Percentiles rank a stretch among this genome's conserved stretches.
phyloP scores from a whole-genome alignment of 108 stramenopile species.

The Nitzschia sp. region DNA sequence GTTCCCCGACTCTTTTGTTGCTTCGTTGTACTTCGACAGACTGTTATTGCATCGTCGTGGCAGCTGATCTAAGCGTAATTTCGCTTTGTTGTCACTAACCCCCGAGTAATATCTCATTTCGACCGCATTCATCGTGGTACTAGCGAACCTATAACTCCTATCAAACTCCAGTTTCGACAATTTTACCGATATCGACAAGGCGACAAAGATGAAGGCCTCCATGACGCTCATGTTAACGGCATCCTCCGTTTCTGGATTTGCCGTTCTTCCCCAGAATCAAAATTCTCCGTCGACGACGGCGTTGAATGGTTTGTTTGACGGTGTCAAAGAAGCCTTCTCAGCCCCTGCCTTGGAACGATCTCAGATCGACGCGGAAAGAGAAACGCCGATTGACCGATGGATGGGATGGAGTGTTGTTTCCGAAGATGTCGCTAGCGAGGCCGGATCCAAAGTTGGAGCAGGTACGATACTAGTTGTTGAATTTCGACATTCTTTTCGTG shows the following conservation, averaged over 20 bases:
- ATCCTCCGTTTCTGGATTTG: conserved; percentile 40
- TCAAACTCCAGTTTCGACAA: no score
- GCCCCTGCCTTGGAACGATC: conserved; percentile 52
- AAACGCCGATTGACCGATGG: conserved; percentile 93
- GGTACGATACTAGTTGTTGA: conserved; percentile 13
- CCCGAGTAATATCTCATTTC: no score
- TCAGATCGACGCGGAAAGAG: conserved; percentile 64
- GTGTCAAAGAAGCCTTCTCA: conserved; percentile 82
- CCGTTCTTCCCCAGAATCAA: conserved; percentile 14
- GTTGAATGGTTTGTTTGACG: conserved; percentile 78
- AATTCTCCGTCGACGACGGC: conserved; percentile 25
- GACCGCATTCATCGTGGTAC: no score
- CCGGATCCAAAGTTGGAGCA: conserved; percentile 34
- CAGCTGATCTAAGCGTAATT: no score
- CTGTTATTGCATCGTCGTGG: no score
- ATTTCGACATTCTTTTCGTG: neutral
- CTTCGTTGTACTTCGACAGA: no score
- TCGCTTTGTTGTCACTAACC: no score
- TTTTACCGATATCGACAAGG: no score
- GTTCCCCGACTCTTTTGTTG: no score
- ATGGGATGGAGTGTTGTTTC: conserved; percentile 88
- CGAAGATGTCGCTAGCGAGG: conserved; percentile 23
- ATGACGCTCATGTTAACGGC: conserved; percentile 35
- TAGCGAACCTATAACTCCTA: no score
- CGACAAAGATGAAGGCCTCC: conserved; percentile 48